Evolutionary conservation across 1,284 basidiomycete species (phyloP).

Genomic region (Malassezia sympodialis): DNA sequence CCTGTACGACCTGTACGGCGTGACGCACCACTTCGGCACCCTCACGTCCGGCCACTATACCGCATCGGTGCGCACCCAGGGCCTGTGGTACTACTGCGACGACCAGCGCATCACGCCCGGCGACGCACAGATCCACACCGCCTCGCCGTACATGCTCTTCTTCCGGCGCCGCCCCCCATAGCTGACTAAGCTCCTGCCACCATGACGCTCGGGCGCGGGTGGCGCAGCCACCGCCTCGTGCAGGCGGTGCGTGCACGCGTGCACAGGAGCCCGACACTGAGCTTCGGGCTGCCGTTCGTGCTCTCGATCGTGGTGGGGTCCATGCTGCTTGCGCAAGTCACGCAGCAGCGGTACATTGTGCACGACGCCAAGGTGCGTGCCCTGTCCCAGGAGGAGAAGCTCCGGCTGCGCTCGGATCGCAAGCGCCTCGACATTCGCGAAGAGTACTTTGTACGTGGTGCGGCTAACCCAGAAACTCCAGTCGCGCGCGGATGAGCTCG

Average conservation of each 20-base stretch:
- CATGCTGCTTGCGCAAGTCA: slow-evolving; percentile 73
- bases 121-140: slow-evolving; percentile 32
- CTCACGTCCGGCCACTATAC: slow-evolving; percentile 47
- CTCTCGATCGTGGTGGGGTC: slow-evolving; percentile 73
- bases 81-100: slow-evolving; percentile 43
- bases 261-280: slow-evolving; percentile 48
- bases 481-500: slow-evolving; percentile 60
- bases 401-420: slow-evolving; percentile 66
- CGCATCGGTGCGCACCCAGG: slow-evolving; percentile 35
- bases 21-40: slow-evolving; percentile 48
- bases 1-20: slow-evolving; percentile 50
- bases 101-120: slow-evolving; percentile 29
- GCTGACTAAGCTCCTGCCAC: slow-evolving; percentile 1
- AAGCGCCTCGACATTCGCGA: slow-evolving; percentile 84
- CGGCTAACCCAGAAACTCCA: slow-evolving; percentile 17
- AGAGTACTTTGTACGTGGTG: slow-evolving; percentile 63
- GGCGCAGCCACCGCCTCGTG: neutral
- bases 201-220: neutral
- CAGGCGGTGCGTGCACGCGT: neutral
- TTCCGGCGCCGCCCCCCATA: slow-evolving; percentile 24
- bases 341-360: slow-evolving; percentile 81
- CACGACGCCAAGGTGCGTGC: slow-evolving; percentile 68
- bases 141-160: slow-evolving; percentile 41
- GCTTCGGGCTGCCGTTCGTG: slow-evolving; percentile 79
- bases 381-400: slow-evolving; percentile 70